Evolutionary conservation across 2,329 filamentous ascomycete genomes (phyloP).

Genomic region (Paraphoma sp.): DNA sequence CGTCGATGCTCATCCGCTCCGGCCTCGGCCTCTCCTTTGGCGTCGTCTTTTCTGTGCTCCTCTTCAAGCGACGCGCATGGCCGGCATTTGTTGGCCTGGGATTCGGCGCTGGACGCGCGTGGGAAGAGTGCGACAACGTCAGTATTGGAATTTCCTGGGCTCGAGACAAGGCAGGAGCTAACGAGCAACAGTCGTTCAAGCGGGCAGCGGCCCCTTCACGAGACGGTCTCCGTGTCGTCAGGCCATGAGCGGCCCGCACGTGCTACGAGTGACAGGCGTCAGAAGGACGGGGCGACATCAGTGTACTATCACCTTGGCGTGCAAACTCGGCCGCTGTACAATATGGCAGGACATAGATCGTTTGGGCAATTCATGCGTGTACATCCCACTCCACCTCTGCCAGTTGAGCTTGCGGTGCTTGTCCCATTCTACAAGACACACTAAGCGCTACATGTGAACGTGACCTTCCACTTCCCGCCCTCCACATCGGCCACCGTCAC

Average conservation of each 20-base stretch:
- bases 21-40: conserved; percentile 95
- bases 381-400: conserved; percentile 18
- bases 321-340: conserved; percentile 40
- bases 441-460: conserved; percentile 15
- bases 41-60: conserved; percentile 95
- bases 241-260: conserved; percentile 43
- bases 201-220: conserved; percentile 55
- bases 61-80: conserved; percentile 98
- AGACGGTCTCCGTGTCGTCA: conserved; percentile 57
- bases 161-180: not conserved
- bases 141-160: conserved; percentile 25
- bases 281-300: conserved; percentile 10
- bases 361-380: conserved; percentile 36
- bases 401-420: too few relatives aligned
- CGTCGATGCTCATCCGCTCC: conserved; percentile 96
- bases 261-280: not conserved
- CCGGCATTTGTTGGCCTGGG: conserved; percentile 93
- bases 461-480: conserved; percentile 33
- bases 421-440: too few relatives aligned
- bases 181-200: conserved; percentile 57
- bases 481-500: conserved; percentile 19
- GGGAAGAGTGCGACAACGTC: conserved; percentile 93
- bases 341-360: conserved; percentile 42
- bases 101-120: conserved; percentile 94
- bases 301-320: conserved; percentile 24